phyloP scores from a whole-genome alignment of 2,329 filamentous ascomycete species.

The Penicillium freii region DNA sequence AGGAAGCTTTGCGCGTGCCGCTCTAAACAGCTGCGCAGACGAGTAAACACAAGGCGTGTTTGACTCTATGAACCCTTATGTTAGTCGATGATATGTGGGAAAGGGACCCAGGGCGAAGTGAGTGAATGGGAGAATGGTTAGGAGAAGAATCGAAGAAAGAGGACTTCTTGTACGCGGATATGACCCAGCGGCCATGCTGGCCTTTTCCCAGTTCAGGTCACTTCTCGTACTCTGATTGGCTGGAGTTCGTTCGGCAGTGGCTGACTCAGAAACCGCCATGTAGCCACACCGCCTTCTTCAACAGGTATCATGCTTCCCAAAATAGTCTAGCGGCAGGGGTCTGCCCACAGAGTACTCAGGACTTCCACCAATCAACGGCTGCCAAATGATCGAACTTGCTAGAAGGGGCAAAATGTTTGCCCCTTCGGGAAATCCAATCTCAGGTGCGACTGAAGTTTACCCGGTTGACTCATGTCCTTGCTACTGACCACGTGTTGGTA shows the following conservation, averaged over 20 bases:
- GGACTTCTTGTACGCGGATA: slow-evolving; percentile 36
- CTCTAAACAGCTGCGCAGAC: slow-evolving; percentile 12
- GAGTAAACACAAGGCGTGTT: slow-evolving; percentile 16
- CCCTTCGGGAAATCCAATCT: slow-evolving; percentile 5
- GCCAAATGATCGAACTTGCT: slow-evolving; percentile 33
- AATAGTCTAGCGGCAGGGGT: slow-evolving; percentile 4
- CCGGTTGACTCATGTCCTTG: slow-evolving; percentile 9
- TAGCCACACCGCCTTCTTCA: slow-evolving; percentile 21
- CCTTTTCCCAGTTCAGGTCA: slow-evolving; percentile 46
- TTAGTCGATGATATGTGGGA: slow-evolving; percentile 14
- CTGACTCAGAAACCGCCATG: slow-evolving; percentile 30
- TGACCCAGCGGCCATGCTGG: slow-evolving; percentile 43
- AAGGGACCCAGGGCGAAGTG: slow-evolving; percentile 19
- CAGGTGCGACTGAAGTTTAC: not conserved
- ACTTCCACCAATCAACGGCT: slow-evolving; percentile 16
- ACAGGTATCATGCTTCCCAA: not conserved
- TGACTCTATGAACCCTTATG: slow-evolving; percentile 20
- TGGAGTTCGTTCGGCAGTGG: not conserved
- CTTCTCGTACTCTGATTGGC: slow-evolving; percentile 41
- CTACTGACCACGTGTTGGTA: not conserved
- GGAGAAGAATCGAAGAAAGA: slow-evolving; percentile 20
- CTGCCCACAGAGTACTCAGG: slow-evolving; percentile 2
- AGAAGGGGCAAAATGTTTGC: slow-evolving; percentile 24
- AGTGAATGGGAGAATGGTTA: slow-evolving; percentile 23
- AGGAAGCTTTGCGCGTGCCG: slow-evolving; percentile 8